These are phyloP conservation scores for Chimonanthus praecox DNA, from an alignment of 164 flowering plant genomes.

Conservation along the genomic window DNA sequence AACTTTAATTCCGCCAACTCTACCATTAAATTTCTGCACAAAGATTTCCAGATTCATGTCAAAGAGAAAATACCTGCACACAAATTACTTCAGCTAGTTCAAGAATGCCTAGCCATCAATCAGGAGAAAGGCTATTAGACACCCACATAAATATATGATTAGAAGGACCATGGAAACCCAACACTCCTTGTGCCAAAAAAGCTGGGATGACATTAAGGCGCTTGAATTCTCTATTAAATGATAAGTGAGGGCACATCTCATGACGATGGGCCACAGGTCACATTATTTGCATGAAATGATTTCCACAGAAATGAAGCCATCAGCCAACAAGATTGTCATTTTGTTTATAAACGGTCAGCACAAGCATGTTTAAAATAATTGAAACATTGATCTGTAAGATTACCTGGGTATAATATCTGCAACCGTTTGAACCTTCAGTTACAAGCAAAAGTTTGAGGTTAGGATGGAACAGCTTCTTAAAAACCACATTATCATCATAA, in stretches of 20 bases:
- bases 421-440: conserved; percentile 62
- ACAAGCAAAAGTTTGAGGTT: conserved; percentile 65
- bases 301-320: conserved; percentile 2
- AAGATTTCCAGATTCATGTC: background rate
- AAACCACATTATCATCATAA: conserved; percentile 61
- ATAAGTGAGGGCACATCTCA: background rate
- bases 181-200: background rate
- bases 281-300: background rate
- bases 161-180: background rate
- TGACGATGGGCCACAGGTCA: background rate
- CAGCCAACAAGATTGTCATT: background rate
- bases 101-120: background rate
- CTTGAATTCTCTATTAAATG: background rate
- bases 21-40: conserved; percentile 64
- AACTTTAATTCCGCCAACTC: conserved; percentile 61
- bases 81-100: background rate
- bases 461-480: conserved; percentile 59
- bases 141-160: background rate
- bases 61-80: background rate
- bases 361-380: background rate
- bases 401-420: conserved; percentile 78
- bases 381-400: background rate
- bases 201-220: background rate
- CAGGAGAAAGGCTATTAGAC: background rate
- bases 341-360: background rate